phyloP scores from a whole-genome alignment of 2,329 filamentous ascomycete genomes.

The Pseudopithomyces maydicus region DNA sequence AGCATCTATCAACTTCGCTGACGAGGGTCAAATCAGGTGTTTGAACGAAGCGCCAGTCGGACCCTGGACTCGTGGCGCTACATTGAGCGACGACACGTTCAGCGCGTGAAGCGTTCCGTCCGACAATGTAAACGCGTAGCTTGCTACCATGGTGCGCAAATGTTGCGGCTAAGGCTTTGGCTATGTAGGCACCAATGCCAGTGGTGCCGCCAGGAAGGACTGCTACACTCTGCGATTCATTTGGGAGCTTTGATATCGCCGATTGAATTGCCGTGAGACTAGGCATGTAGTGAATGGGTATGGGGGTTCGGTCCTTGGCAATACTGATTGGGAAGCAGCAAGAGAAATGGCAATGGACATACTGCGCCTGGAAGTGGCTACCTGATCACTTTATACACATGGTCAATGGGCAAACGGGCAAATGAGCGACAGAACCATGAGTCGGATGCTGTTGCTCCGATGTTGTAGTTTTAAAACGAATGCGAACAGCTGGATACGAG shows the following conservation, averaged over 20 bases:
- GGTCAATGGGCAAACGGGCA: too few relatives aligned
- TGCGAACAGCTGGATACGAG: too few relatives aligned
- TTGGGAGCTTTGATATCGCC: neutral
- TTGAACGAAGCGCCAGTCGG: constrained; percentile 41
- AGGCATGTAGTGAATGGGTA: neutral
- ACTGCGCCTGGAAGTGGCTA: too few relatives aligned
- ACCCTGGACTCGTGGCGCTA: constrained; percentile 31
- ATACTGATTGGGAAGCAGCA: neutral
- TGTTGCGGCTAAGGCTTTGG: constrained; percentile 19
- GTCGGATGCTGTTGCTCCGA: too few relatives aligned
- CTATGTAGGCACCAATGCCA: constrained; percentile 33
- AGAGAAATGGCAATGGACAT: too few relatives aligned
- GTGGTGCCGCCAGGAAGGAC: constrained; percentile 26
- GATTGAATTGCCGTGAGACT: neutral
- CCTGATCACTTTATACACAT: too few relatives aligned
- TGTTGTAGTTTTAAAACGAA: too few relatives aligned
- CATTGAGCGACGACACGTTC: constrained; percentile 34
- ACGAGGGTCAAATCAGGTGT: constrained; percentile 38
- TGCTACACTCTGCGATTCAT: neutral
- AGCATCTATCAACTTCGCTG: constrained; percentile 42
- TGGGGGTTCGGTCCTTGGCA: neutral
- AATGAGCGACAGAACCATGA: too few relatives aligned
- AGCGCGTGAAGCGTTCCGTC: constrained; percentile 30
- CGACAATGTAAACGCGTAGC: constrained; percentile 42
- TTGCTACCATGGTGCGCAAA: constrained; percentile 24